Evolutionary conservation across 805 yeast species (phyloP).

Genomic region (Kodamaea lidongshanica): DNA sequence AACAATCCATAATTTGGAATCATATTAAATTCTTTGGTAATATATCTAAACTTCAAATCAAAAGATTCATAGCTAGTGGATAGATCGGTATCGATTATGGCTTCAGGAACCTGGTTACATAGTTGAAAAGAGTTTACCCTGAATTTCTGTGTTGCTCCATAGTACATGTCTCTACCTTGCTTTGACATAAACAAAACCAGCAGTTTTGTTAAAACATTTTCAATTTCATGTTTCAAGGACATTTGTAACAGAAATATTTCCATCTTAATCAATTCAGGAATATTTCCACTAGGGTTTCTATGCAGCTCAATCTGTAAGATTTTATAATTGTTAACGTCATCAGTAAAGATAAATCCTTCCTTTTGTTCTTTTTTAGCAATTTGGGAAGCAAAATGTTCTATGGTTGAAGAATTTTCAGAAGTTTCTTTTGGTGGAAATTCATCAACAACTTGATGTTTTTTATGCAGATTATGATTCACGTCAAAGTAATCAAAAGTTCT

Average conservation of each 20-base stretch:
- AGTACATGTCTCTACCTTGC: slow-evolving; percentile 15
- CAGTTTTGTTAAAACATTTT: slow-evolving; percentile 16
- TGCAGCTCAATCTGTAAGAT: slow-evolving; percentile 12
- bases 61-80: slow-evolving; percentile 3
- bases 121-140: slow-evolving; percentile 28
- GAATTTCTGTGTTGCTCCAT: slow-evolving; percentile 19
- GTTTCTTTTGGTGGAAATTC: slow-evolving; percentile 1
- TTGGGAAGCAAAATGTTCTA: slow-evolving; percentile 2
- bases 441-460: too few relatives aligned
- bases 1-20: slow-evolving; percentile 30
- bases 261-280: slow-evolving; percentile 15
- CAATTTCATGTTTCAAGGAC: slow-evolving; percentile 26
- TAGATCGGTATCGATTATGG: slow-evolving; percentile 6
- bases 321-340: slow-evolving; percentile 26
- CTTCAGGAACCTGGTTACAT: slow-evolving; percentile 17
- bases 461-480: background rate
- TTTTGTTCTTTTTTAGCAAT: slow-evolving; percentile 3
- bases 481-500: slow-evolving; percentile 4
- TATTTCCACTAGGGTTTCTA: slow-evolving; percentile 9
- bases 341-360: slow-evolving; percentile 7
- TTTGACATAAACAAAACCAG: slow-evolving; percentile 7
- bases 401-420: background rate
- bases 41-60: slow-evolving; percentile 13
- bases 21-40: slow-evolving; percentile 26
- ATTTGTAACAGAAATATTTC: slow-evolving; percentile 27